phyloP scores from a whole-genome alignment of 164 flowering plant species.

The Annona cherimola region DNA sequence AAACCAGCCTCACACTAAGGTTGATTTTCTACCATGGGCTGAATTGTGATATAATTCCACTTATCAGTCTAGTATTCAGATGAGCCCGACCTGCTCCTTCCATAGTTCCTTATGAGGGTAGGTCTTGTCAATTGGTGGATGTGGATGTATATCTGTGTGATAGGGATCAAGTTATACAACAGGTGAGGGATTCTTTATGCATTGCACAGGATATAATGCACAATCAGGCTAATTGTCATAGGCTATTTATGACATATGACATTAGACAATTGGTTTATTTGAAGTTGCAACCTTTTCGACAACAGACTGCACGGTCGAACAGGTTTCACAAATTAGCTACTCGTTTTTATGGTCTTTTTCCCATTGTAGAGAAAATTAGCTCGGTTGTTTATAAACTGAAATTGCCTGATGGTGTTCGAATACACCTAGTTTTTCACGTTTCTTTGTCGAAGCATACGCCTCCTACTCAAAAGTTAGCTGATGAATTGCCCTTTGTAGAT shows the following conservation, averaged over 20 bases:
- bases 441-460: background rate
- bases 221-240: background rate
- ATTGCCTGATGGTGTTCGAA: background rate
- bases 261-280: background rate
- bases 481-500: too few species aligned
- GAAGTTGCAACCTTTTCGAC: background rate
- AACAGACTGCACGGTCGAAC: background rate
- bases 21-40: background rate
- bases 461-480: too few species aligned
- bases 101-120: background rate
- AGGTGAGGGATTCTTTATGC: background rate
- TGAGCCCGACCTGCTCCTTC: background rate
- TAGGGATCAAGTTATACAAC: background rate
- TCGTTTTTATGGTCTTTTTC: background rate
- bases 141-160: background rate
- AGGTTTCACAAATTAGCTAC: background rate
- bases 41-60: slow-evolving; percentile 3
- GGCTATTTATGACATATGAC: background rate
- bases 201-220: background rate
- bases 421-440: slow-evolving; percentile 4
- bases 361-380: background rate
- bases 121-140: background rate
- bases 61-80: background rate
- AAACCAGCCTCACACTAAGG: background rate
- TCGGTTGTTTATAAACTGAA: background rate